Percentiles rank a stretch among this genome's conserved stretches.
Conservation (phyloP, 768 basidiomycete genomes). For the Leucosporidium scottii region DNA sequence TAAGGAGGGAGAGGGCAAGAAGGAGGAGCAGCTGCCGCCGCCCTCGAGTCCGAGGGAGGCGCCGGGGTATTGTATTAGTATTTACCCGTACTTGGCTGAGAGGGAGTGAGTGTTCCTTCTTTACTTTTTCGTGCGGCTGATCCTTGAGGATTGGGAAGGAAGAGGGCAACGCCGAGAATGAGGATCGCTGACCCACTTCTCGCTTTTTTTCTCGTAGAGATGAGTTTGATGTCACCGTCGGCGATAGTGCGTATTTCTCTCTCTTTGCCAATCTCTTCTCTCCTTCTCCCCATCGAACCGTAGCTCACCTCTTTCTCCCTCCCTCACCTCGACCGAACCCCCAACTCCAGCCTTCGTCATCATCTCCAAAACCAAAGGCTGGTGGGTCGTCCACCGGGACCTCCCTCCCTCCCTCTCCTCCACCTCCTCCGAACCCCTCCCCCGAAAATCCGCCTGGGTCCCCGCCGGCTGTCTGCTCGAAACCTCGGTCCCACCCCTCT, state of each 20-base stretch:
- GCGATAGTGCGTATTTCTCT: constrained; percentile 43
- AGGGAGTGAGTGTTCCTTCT: constrained; percentile 51
- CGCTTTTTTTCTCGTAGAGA: constrained; percentile 45
- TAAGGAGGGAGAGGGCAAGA: constrained; percentile 24
- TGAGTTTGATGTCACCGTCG: constrained; percentile 97
- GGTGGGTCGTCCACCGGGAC: constrained; percentile 99
- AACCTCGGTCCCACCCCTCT: constrained; percentile 80
- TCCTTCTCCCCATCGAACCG: neutral
- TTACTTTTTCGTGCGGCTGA: neutral
- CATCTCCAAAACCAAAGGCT: constrained; percentile 63
- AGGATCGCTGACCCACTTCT: neutral
- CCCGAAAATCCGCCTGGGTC: constrained; percentile 87
- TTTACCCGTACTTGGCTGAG: constrained; percentile 98
- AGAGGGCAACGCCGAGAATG: no score
- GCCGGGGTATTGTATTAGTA: constrained; percentile 76
- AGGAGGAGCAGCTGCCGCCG: constrained; percentile 22
- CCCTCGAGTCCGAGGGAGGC: constrained; percentile 18
- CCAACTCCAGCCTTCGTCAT: constrained; percentile 35
- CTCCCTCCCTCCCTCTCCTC: constrained; percentile 76
- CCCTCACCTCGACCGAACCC: neutral
- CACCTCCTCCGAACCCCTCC: no score
- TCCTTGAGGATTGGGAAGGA: no score
- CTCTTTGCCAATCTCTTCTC: constrained; percentile 7
- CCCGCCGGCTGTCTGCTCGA: constrained; percentile 95
- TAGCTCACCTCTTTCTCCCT: neutral